These are phyloP conservation scores for Bassia scoparia DNA, from an alignment of 148 eudicot genomes.

Conservation along the genomic window DNA sequence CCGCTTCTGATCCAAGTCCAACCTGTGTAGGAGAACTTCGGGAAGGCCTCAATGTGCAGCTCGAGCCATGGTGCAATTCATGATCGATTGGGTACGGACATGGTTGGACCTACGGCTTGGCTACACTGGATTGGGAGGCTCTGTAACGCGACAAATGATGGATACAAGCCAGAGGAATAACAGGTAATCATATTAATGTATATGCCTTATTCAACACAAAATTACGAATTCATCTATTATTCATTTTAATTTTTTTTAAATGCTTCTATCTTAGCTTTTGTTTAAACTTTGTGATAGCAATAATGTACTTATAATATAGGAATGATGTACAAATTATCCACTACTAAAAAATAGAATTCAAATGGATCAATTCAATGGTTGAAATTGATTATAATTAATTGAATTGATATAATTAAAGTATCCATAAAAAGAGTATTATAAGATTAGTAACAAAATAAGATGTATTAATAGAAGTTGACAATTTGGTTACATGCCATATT, in stretches of 20 bases:
- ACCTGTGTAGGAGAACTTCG: slow-evolving; percentile 10
- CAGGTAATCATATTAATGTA: slow-evolving; percentile 15
- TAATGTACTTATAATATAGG: no score
- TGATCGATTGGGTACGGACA: background rate
- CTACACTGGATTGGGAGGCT: background rate
- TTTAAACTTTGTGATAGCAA: no score
- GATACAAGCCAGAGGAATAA: slow-evolving; percentile 21
- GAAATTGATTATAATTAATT: no score
- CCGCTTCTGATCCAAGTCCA: background rate
- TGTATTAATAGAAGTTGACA: no score
- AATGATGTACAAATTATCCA: no score
- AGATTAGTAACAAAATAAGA: no score
- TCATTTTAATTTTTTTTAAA: background rate
- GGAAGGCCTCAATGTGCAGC: slow-evolving; percentile 22
- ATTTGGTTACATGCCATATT: no score
- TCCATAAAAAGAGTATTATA: no score
- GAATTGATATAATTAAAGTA: no score
- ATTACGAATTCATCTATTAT: background rate
- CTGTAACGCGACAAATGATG: slow-evolving; percentile 17
- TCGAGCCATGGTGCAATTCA: slow-evolving; percentile 24
- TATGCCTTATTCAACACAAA: slow-evolving; percentile 12
- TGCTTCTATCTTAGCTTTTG: background rate
- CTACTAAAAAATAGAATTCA: no score
- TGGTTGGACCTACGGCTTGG: background rate
- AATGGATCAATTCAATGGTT: no score